Base-by-base conservation (phyloP, 169 alveolate genomes). In the Eimeria necatrix region DNA sequence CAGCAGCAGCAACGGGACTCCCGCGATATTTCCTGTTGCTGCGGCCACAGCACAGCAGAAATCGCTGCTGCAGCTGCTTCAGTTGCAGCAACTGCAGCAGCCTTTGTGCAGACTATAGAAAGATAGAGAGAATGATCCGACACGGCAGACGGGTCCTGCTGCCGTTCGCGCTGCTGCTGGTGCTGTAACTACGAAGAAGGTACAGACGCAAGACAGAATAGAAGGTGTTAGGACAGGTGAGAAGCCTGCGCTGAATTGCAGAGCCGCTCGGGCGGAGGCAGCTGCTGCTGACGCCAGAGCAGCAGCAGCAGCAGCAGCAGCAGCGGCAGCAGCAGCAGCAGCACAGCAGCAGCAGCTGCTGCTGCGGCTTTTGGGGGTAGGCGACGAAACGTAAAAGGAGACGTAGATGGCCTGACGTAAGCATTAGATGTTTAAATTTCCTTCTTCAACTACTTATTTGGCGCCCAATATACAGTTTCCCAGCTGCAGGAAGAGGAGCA, bases 101-200 rank as follows among this genome's bases (percentile, higher is more conserved):
- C 87, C 46, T n/a, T 22, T 53, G 73, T 4, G 90, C 53, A 22
- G 90, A 49, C 41, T 24, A 51, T 52, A 51, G 74, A n/a, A 53
- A 49, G 90, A 81, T 81, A 81, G 90, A 81, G n/a, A 80, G 73
- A 81, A 51, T 81, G 74, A 46, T 76, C 87, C 87, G 87, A 76
- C 61, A 76, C 87, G 87, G 85, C 87, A 32, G 10, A 48, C 87
- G 87, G 87, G 68, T 76, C 87, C 81, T 71, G 81, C 53, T 24
- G 73, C 73, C 73, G 73, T 60, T 76, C 61, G 61, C 18, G 87
- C 64, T 81, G 90, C 84, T 73, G 70, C 73, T 8, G 90, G 73
- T 51, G 41, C 32, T 51, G 26, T 71, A 49, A 51, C 52, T 24
- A 16, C 56, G 20, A 51, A 51, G 73, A 52, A 81, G 74, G 73